phyloP scores from a whole-genome alignment of 192 early-diverging fungal genomes.

The Backusella morwellensis region DNA sequence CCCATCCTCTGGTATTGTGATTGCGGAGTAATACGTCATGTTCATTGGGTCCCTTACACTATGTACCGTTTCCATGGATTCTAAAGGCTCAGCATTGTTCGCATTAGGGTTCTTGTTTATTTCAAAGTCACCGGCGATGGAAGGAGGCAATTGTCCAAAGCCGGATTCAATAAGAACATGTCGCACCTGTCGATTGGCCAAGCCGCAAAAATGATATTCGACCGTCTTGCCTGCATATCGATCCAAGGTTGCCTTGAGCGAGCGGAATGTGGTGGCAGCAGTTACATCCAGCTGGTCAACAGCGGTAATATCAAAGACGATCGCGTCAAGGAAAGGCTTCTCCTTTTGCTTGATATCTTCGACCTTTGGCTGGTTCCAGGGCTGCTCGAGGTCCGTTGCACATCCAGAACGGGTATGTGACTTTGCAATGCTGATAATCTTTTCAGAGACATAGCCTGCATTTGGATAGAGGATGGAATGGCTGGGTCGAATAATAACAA shows the following conservation, averaged over 20 bases:
- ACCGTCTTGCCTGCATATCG: constrained; percentile 23
- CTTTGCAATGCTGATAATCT: constrained; percentile 40
- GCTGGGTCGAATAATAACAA: constrained; percentile 67
- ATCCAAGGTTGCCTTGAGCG: constrained; percentile 30
- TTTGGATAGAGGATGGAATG: constrained; percentile 77
- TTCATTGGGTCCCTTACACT: background rate
- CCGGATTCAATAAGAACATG: constrained; percentile 16
- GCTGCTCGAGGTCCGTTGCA: background rate
- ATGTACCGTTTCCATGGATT: background rate
- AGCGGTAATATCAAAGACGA: constrained; percentile 81
- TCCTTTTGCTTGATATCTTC: constrained; percentile 11
- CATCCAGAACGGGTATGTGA: constrained; percentile 22
- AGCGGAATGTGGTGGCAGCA: constrained; percentile 75
- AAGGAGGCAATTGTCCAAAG: constrained; percentile 18
- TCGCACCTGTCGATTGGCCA: constrained; percentile 13
- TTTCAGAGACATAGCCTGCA: constrained; percentile 52
- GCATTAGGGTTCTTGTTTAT: background rate
- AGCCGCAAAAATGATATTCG: constrained; percentile 31
- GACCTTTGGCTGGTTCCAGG: constrained; percentile 16
- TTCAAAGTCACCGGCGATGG: background rate
- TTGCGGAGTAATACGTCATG: background rate
- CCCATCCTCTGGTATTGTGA: background rate
- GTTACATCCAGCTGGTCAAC: constrained; percentile 80
- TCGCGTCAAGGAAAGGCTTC: constrained; percentile 56
- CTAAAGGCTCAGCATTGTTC: background rate